Conservation (phyloP, 495 filamentous ascomycete species). For the Daldinia grandis region DNA sequence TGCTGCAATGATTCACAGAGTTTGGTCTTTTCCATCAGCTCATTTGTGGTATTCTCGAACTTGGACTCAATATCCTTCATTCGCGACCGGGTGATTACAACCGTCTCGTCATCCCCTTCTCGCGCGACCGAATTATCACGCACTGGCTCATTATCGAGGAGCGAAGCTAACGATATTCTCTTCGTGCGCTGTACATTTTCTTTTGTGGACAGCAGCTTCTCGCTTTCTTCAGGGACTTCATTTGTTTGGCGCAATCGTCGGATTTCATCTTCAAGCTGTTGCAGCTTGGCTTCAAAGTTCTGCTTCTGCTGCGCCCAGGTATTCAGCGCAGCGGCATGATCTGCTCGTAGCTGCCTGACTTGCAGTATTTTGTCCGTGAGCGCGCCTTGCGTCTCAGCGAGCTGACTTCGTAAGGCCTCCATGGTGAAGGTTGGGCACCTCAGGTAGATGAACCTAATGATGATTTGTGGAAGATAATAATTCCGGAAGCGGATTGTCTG, state of each 20-base stretch:
- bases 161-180: not conserved
- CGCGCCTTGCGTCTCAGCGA: constrained; percentile 41
- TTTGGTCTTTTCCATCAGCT: constrained; percentile 35
- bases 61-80: constrained; percentile 29
- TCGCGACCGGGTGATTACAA: constrained; percentile 30
- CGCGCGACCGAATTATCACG: not conserved
- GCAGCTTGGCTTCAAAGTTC: constrained; percentile 18
- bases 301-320: constrained; percentile 36
- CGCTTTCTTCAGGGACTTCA: not conserved
- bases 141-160: constrained; percentile 6
- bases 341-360: constrained; percentile 32
- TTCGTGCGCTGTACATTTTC: not conserved
- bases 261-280: constrained; percentile 34
- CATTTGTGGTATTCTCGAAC: constrained; percentile 11
- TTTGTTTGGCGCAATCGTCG: constrained; percentile 15
- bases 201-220: not conserved
- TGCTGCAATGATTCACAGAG: constrained; percentile 27
- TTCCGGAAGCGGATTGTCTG: constrained; percentile 1
- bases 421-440: constrained; percentile 26
- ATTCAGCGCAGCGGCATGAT: constrained; percentile 3
- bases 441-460: not conserved
- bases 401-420: constrained; percentile 42
- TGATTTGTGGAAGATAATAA: constrained; percentile 10
- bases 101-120: constrained; percentile 9
- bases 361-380: constrained; percentile 35